Evolutionary conservation across 2,329 filamentous ascomycete genomes (phyloP).

Genomic region (Meredithiella fracta): DNA sequence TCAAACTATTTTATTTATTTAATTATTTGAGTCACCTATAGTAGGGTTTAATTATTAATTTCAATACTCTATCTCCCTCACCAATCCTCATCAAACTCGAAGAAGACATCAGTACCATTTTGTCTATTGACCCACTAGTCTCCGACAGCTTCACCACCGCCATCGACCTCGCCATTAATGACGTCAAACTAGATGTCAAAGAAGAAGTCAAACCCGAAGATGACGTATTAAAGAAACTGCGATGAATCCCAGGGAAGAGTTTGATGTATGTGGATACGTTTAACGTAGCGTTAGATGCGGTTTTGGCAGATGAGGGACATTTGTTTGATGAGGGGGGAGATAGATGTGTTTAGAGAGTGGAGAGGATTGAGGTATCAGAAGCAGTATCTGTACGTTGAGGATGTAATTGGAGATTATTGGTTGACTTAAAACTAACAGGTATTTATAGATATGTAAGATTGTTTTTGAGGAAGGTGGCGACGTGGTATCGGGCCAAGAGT

Average conservation of each 20-base stretch:
- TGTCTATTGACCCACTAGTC: not conserved
- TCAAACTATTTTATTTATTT: too few relatives aligned
- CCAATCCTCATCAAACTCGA: not conserved
- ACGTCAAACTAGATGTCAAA: not conserved
- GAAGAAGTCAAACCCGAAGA: not conserved
- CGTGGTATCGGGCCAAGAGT: constrained; percentile 71
- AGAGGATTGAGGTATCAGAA: constrained; percentile 58
- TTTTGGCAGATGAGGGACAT: constrained; percentile 74
- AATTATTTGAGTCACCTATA: too few relatives aligned
- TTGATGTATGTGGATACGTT: constrained; percentile 97
- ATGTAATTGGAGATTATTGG: too few relatives aligned
- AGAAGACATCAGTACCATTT: not conserved
- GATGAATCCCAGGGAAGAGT: constrained; percentile 59
- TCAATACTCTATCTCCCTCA: not conserved
- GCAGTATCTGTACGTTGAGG: constrained; percentile 60
- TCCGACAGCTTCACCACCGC: not conserved
- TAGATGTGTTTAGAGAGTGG: constrained; percentile 63
- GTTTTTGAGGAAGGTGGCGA: constrained; percentile 78
- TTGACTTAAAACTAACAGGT: not conserved
- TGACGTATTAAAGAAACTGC: not conserved
- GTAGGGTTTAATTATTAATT: not conserved
- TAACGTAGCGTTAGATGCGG: constrained; percentile 77
- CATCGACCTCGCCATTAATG: not conserved
- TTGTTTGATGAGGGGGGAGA: constrained; percentile 71
- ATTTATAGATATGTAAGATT: constrained; percentile 63